Evolutionary conservation across 2,329 filamentous ascomycete genomes (phyloP), one percentile per base, ranked within the genome.

Genomic region (Fusarium phyllophilum): DNA sequence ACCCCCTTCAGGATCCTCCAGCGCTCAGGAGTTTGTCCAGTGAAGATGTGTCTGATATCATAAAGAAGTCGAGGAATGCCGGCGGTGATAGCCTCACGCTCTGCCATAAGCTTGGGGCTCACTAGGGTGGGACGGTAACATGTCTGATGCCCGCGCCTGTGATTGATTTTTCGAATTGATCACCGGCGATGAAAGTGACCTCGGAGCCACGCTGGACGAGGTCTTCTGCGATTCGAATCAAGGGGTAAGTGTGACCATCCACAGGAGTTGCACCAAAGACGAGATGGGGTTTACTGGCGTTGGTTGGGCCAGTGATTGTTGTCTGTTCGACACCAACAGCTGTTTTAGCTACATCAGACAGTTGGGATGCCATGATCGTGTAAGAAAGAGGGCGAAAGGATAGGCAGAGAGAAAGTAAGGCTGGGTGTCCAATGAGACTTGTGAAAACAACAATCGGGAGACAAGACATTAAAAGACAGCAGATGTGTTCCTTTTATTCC

Each of bases 171-270:
- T 83, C 76, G 73, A 83, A 86, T 13, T 80, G 70, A 1, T 77
- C 74, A 5, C 82, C 83, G 11, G 80, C 80, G 24, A 87, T 80
- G 70, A 86, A 84, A 5, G 82, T 84, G 7, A 85, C 77, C 14
- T 82, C 77, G 63, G 85, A 87, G 8, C 84, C 85, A 11, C 81
- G 77, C 17, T 76, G 70, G 18, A 84, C 73, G 15, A 86, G 78
- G 31, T 83, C 77, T 9, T 76, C 76, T 3, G 82, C 81, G n/a
- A 86, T 79, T 33, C 78, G 78, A 3, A 81, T 42, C 1, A 82
- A 59, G 1, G 80, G 80, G 24, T 72, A 60, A 6, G 76, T 79
- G 71, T 84, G 82, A 29, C 82, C 82, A 4, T 80, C 65, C 13
- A 70, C 75, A 5, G 78, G 73, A 17, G 77, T 74, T 8, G 79